Percentiles rank a stretch among this genome's conserved stretches.
Evolutionary conservation across 2,329 filamentous ascomycete species (phyloP).

Genomic region (Aspergillus ruber): DNA sequence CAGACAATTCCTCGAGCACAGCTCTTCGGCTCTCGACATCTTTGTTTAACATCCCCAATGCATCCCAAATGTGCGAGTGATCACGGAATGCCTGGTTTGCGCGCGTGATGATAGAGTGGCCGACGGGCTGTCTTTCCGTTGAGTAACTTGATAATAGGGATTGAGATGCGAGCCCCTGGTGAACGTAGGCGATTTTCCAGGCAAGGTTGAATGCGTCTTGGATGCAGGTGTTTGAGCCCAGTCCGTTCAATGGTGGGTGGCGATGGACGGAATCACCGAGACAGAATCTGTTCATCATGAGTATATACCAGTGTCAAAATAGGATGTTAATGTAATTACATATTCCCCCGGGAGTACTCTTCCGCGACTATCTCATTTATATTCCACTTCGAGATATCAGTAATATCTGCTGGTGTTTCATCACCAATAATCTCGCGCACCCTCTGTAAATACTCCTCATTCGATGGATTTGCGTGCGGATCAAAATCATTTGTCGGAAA

Average conservation of each 20-base stretch:
- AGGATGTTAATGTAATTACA: slow-evolving; percentile 23
- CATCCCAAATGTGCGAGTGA: slow-evolving; percentile 43
- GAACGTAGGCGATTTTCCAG: slow-evolving; percentile 50
- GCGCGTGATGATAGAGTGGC: slow-evolving; percentile 43
- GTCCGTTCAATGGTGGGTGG: slow-evolving; percentile 52
- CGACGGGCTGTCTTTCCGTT: slow-evolving; percentile 46
- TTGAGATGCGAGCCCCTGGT: slow-evolving; percentile 13
- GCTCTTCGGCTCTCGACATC: slow-evolving; percentile 34
- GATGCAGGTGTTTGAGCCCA: slow-evolving; percentile 55
- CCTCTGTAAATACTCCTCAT: slow-evolving; percentile 43
- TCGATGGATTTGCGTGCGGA: slow-evolving; percentile 35
- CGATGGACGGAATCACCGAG: slow-evolving; percentile 55
- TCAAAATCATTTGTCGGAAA: slow-evolving; percentile 34
- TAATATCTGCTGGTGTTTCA: slow-evolving; percentile 45
- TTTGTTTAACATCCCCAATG: slow-evolving; percentile 40
- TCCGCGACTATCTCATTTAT: slow-evolving; percentile 59
- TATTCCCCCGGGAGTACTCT: slow-evolving; percentile 47
- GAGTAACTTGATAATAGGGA: slow-evolving; percentile 41
- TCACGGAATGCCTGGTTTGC: slow-evolving; percentile 54
- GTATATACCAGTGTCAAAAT: not conserved
- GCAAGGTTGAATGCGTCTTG: slow-evolving; percentile 53
- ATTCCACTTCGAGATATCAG: slow-evolving; percentile 52
- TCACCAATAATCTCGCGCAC: slow-evolving; percentile 52
- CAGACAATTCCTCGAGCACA: slow-evolving; percentile 38
- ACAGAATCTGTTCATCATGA: slow-evolving; percentile 37